phyloP scores from a whole-genome alignment of 495 filamentous ascomycete genomes.

The Daldinia loculata region DNA sequence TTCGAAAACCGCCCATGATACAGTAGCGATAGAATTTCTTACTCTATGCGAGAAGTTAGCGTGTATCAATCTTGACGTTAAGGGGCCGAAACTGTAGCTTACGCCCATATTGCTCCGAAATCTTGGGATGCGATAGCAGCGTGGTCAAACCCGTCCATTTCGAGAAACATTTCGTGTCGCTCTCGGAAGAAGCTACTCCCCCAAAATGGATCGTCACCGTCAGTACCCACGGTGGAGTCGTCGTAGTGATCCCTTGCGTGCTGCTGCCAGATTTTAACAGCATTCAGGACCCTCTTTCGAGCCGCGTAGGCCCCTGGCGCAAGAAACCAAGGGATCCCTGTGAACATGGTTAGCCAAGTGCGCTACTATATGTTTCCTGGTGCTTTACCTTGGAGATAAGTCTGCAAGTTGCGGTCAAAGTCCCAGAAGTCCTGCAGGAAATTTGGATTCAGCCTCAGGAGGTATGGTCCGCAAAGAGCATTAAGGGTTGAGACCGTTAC shows the following conservation, averaged over 20 bases:
- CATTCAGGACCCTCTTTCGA: conserved; percentile 37
- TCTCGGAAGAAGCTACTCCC: conserved; percentile 46
- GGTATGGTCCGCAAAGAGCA: conserved; percentile 45
- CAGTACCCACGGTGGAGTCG: conserved; percentile 19
- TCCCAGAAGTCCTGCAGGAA: conserved; percentile 45
- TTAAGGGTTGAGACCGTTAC: conserved; percentile 37
- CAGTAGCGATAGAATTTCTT: conserved; percentile 31
- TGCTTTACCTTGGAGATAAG: conserved; percentile 40
- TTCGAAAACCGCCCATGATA: conserved; percentile 38
- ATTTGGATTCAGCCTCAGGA: conserved; percentile 39
- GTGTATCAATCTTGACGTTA: background rate
- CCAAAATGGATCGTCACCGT: conserved; percentile 48
- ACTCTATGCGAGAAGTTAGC: conserved; percentile 19
- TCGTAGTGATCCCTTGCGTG: conserved; percentile 40
- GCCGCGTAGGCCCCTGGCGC: conserved; percentile 37
- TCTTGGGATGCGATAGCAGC: conserved; percentile 45
- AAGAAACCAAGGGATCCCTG: conserved; percentile 42
- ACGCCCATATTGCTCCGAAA: conserved; percentile 45
- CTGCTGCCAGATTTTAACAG: conserved; percentile 44
- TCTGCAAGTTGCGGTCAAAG: conserved; percentile 45
- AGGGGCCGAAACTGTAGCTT: conserved; percentile 11
- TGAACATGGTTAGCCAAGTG: conserved; percentile 8
- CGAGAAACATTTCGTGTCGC: conserved; percentile 43
- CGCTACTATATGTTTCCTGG: background rate
- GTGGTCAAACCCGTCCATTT: conserved; percentile 44